A percentile compares a stretch with the other conserved stretches of the same genome.
Evolutionary conservation across 805 yeast species (phyloP).

Genomic region (Babjeviella inositovora): DNA sequence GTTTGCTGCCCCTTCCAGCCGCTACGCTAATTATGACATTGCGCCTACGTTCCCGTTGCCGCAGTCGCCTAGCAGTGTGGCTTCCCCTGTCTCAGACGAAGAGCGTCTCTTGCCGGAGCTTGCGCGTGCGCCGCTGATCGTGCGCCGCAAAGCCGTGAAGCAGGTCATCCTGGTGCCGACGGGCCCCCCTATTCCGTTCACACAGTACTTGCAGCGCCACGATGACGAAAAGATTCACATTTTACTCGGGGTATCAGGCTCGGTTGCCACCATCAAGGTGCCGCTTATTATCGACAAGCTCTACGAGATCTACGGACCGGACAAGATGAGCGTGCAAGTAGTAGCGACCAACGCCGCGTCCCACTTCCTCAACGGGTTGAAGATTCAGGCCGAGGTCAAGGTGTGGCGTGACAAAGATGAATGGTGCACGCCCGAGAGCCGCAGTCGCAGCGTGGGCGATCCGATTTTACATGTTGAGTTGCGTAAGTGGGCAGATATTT

Average conservation of each 20-base stretch:
- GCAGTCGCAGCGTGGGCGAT: too few relatives aligned
- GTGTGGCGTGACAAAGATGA: constrained; percentile 93
- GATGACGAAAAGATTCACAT: constrained; percentile 84
- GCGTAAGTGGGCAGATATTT: constrained; percentile 28
- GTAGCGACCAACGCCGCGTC: constrained; percentile 79
- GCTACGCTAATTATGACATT: constrained; percentile 5
- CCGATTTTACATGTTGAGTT: constrained; percentile 23
- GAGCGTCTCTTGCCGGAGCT: constrained; percentile 9
- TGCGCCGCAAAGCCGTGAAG: constrained; percentile 6
- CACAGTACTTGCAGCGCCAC: constrained; percentile 50
- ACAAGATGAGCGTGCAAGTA: constrained; percentile 66
- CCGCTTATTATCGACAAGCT: constrained; percentile 81
- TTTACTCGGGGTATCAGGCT: constrained; percentile 85
- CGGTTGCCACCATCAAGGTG: constrained; percentile 91
- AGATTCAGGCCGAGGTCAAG: constrained; percentile 51
- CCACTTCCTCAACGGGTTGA: constrained; percentile 42
- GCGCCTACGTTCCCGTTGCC: constrained; percentile 1
- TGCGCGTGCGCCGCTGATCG: constrained; percentile 5
- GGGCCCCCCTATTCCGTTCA: constrained; percentile 61
- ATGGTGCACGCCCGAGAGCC: constrained; percentile 37
- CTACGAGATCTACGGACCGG: constrained; percentile 60
- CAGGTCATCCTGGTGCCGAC: constrained; percentile 33
- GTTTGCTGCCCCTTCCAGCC: constrained; percentile 2
- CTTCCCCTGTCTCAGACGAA: constrained; percentile 7
- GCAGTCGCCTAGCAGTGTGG: constrained; percentile 1